Base-by-base conservation (phyloP, 805 yeast genomes). In the Candida railenensis region DNA sequence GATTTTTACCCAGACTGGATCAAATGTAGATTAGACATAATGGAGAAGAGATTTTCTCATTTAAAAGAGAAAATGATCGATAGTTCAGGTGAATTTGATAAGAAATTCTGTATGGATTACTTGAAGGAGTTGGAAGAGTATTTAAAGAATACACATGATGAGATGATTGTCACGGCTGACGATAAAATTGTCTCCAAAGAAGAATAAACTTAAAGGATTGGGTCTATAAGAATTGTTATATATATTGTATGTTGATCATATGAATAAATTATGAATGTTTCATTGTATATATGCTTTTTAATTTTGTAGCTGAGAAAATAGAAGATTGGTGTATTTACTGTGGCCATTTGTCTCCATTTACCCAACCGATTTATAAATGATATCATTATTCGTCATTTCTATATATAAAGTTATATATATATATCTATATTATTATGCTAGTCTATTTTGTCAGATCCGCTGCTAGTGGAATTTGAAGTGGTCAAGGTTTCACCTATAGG, bases 1-100 rank as follows among this genome's bases (percentile, higher is more conserved):
- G 62, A 61, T 32, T 70, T 69, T 49, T 70, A 70, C 51, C 64
- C 66, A 11, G 65, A 67, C 46, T 70, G 75, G 75, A 56, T 69
- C 22, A 48, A 55, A 15, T 65, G 61, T 50, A 52, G 75, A 42
- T 47, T 56, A 30, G 58, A 65, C 1, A 48, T 65, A 22, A 43
- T 67, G 30, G 59, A 57, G 40, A 51, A 53, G 15, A 57, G 67
- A 25, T 55, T 66, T 38, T 56, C 61, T 20, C 37, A 43, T 15
- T 53, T 66, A 48, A 57, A 54, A 22, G 46, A 46, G 2, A 43
- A 42, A 3, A 36, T 55, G 28, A 48, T 43, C 18, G 50, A 46
- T 18, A 46, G 43, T n/a, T 40, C 45, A 1, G 60, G 57, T 1
- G 36, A 39, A 1, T 69, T 69, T 45, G 54, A 62, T 40, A 69